These are phyloP conservation scores for Turritis glabra DNA, from an alignment of 345 rosid species.

Conservation along the genomic window DNA sequence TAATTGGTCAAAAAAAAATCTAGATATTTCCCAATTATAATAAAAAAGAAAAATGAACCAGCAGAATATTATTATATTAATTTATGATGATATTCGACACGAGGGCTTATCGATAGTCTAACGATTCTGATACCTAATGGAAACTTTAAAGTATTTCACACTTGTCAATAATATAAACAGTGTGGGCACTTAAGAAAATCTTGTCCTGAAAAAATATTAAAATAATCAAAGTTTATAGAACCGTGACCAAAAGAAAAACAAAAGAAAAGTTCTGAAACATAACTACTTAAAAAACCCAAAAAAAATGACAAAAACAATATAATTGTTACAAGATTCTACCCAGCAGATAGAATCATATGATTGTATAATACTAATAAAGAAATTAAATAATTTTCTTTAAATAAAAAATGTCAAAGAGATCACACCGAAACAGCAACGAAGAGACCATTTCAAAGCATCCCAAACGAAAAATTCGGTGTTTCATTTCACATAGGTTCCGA, in stretches of 20 bases:
- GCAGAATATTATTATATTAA: not conserved
- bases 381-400: too few relatives aligned
- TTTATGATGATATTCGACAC: constrained; percentile 6
- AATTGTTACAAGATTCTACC: not conserved
- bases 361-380: too few relatives aligned
- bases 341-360: not conserved
- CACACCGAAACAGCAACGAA: constrained; percentile 23
- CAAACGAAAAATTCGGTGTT: constrained; percentile 11
- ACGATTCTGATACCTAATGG: not conserved
- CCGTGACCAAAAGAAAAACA: not conserved
- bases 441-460: not conserved
- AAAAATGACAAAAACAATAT: not conserved
- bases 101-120: constrained; percentile 21
- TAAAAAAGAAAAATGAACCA: not conserved
- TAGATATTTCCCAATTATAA: not conserved
- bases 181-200: constrained; percentile 12
- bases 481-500: constrained; percentile 27
- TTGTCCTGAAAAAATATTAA: not conserved
- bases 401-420: constrained; percentile 32
- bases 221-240: not conserved
- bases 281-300: not conserved
- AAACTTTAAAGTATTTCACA: not conserved
- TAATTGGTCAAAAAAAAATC: constrained; percentile 4
- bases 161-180: constrained; percentile 23
- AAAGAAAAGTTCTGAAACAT: not conserved